Conservation (phyloP, 768 basidiomycete species). For the Boletus edulis region DNA sequence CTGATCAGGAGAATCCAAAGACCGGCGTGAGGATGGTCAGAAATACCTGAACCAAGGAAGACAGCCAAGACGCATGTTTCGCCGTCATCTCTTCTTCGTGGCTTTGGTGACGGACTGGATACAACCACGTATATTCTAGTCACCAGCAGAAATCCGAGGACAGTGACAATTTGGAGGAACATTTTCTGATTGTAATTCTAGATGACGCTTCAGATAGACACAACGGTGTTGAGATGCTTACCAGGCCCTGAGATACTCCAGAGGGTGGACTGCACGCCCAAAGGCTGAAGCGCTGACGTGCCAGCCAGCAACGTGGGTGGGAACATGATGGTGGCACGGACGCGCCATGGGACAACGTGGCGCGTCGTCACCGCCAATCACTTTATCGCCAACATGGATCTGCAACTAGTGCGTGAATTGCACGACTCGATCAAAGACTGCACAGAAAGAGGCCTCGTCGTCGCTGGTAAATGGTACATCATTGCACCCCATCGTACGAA, state of each 20-base stretch:
- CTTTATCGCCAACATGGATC: conserved; percentile 37
- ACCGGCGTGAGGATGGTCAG: background rate
- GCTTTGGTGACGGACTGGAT: conserved; percentile 8
- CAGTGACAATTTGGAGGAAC: conserved; percentile 7
- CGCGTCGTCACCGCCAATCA: background rate
- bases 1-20: conserved; percentile 1
- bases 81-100: conserved; percentile 7
- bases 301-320: conserved; percentile 4
- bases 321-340: conserved; percentile 3
- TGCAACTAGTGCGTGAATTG: conserved; percentile 53
- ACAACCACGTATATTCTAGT: conserved; percentile 20
- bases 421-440: conserved; percentile 68
- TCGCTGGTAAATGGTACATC: conserved; percentile 75
- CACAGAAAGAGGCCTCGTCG: conserved; percentile 63
- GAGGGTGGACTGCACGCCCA: background rate
- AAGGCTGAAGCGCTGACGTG: background rate
- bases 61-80: conserved; percentile 61
- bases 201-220: background rate
- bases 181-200: conserved; percentile 4
- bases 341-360: background rate
- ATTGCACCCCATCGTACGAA: conserved; percentile 6
- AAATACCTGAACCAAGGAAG: conserved; percentile 89
- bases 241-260: background rate
- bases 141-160: conserved; percentile 13
- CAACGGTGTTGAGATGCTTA: background rate